These are phyloP conservation scores for Herpetospermum pedunculosum DNA, from an alignment of 306 rosid genomes.

Conservation along the genomic window DNA sequence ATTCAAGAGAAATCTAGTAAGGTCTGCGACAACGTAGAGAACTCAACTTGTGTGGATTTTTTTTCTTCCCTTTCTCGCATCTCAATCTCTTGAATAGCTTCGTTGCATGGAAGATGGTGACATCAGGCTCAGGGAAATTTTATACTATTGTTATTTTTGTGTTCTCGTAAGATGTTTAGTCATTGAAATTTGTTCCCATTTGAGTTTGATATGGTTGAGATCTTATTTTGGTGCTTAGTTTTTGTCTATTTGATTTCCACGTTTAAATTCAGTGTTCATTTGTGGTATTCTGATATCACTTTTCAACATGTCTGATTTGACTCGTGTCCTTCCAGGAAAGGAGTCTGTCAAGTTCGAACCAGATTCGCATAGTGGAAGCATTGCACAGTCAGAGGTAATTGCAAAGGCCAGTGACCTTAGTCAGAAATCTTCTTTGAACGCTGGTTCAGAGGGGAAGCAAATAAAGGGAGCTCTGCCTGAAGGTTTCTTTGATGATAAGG, in stretches of 20 bases:
- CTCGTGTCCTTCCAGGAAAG: constrained; percentile 21
- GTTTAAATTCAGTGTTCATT: not conserved
- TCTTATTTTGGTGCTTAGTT: not conserved
- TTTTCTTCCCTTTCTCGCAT: no score
- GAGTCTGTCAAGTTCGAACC: constrained; percentile 23
- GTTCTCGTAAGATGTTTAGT: not conserved
- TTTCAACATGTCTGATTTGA: not conserved
- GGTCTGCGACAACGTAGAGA: no score
- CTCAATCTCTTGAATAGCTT: no score
- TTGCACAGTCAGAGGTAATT: constrained; percentile 21
- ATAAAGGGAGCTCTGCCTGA: constrained; percentile 73
- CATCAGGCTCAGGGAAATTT: no score
- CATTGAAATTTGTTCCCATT: not conserved
- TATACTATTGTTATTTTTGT: no score
- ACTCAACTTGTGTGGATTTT: no score
- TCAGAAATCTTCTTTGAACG: constrained; percentile 21
- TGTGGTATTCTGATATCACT: not conserved
- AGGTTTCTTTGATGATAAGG: constrained; percentile 96
- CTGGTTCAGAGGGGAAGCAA: constrained; percentile 49
- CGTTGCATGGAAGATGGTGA: no score
- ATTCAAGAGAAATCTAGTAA: no score
- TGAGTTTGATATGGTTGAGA: not conserved
- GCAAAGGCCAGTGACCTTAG: constrained; percentile 23
- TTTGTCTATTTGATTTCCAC: not conserved
- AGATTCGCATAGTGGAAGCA: constrained; percentile 22